phyloP scores from a whole-genome alignment of 2,329 filamentous ascomycete species.

The Arthroderma uncinatum region DNA sequence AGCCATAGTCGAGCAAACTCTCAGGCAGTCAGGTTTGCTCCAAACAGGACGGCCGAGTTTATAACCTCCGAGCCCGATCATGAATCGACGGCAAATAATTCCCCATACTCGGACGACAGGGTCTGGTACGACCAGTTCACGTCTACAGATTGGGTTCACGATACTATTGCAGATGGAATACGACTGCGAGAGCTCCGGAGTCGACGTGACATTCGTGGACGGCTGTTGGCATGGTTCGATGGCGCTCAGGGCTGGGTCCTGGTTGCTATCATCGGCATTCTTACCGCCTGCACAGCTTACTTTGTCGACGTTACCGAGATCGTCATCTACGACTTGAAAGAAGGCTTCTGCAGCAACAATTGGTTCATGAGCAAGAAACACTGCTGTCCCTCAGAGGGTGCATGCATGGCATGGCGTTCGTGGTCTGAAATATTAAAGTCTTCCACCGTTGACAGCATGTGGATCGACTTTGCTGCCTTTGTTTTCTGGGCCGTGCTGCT shows the following conservation, averaged over 20 bases:
- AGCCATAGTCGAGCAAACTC: slow-evolving; percentile 43
- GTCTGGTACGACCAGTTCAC: slow-evolving; percentile 99
- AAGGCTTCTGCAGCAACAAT: slow-evolving; percentile 63
- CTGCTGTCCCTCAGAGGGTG: slow-evolving; percentile 48
- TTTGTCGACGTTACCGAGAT: slow-evolving; percentile 78
- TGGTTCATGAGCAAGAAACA: slow-evolving; percentile 65
- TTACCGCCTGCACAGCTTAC: slow-evolving; percentile 79
- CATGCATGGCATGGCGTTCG: slow-evolving; percentile 50
- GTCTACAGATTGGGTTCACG: slow-evolving; percentile 95
- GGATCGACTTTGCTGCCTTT: slow-evolving; percentile 70
- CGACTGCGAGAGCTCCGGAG: slow-evolving; percentile 72
- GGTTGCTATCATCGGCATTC: slow-evolving; percentile 75
- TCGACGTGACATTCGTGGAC: slow-evolving; percentile 75
- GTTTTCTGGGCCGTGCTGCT: slow-evolving; percentile 60
- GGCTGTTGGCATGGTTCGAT: slow-evolving; percentile 65
- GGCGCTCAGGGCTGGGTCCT: slow-evolving; percentile 89
- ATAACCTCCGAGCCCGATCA: slow-evolving; percentile 47
- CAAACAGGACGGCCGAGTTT: slow-evolving; percentile 54
- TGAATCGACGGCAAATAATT: slow-evolving; percentile 46
- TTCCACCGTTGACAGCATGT: slow-evolving; percentile 38
- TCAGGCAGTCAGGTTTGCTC: slow-evolving; percentile 46
- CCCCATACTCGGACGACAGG: slow-evolving; percentile 65
- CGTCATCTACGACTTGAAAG: slow-evolving; percentile 78
- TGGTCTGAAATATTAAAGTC: slow-evolving; percentile 55
- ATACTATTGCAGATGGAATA: slow-evolving; percentile 88